Evolutionary conservation across 495 filamentous ascomycete species (phyloP).

Genomic region (Neurospora sp.): DNA sequence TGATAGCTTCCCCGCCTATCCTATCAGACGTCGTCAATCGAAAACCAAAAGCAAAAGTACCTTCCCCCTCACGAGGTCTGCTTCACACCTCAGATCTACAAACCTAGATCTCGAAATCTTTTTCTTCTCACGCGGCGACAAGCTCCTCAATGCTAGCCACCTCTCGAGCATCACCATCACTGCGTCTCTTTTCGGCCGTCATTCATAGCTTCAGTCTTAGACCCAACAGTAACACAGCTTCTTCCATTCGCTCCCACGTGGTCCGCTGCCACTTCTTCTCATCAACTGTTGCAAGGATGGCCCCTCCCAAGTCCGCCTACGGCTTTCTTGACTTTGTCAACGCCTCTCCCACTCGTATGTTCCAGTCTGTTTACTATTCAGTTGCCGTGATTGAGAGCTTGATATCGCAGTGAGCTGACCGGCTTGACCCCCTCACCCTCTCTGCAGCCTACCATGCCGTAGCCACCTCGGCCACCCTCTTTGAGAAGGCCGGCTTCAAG

Average conservation of each 20-base stretch:
- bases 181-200: background rate
- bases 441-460: slow-evolving; percentile 86
- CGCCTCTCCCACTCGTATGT: slow-evolving; percentile 84
- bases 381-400: background rate
- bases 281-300: slow-evolving; percentile 35
- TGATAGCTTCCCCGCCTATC: background rate
- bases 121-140: background rate
- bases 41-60: background rate
- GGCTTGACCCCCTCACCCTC: background rate
- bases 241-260: slow-evolving; percentile 1
- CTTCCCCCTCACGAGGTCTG: background rate
- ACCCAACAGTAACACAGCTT: background rate
- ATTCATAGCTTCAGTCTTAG: background rate
- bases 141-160: background rate
- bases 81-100: background rate
- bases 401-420: background rate
- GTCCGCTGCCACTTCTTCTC: slow-evolving; percentile 9
- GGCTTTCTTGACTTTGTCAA: slow-evolving; percentile 24
- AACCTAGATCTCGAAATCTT: background rate
- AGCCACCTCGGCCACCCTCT: slow-evolving; percentile 58
- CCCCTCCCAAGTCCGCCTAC: slow-evolving; percentile 48
- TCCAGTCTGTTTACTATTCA: background rate
- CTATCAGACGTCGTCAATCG: background rate
- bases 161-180: background rate
- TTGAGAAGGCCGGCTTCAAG: slow-evolving; percentile 74